Base-by-base conservation (phyloP, 345 rosid species). In the Dimocarpus longan region DNA sequence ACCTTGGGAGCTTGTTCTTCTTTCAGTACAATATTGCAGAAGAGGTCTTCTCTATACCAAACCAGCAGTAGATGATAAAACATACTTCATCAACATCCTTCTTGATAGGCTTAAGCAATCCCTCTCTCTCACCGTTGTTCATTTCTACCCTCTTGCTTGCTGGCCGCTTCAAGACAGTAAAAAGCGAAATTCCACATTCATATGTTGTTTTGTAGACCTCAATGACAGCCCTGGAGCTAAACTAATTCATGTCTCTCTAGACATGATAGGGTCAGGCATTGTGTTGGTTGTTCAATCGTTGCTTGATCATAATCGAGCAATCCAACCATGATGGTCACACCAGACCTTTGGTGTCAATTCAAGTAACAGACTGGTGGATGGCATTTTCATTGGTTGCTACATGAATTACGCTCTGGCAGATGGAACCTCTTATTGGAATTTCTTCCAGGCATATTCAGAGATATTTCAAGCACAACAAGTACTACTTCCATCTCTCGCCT, bases 81-180 rank as follows among this genome's bases (percentile, higher is more conserved):
- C 74, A 69, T 62, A 54, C 74, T 89, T 84, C 86, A 84, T 87
- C 75, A 59, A 50, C 0, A 60, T 81, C 77, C 40, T 87, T 65
- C 69, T 90, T 74, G 80, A 82, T 6, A 81, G 78, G 73, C 89
- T 93, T 7, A 85, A 79, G 76, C 79, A 75, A 8, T 95, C 97
- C 56, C 91, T 89, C 0, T 83, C 94, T 9, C 81, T 77, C 22
- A 78, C 95, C n/a, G 97, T 93, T 0, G 81, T 87, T 48, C 91
- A 95, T 80, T 92, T 89, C 86, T 86, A 88, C 80, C 97, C 98
- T 0, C 90, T 93, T 0, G 82, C 90, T 93, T 0, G 82, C 93
- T 2, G 95, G 98, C 74, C 91, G 97, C 16, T 84, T 93, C 0
- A 80, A 76, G n/a, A 81, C 95, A 0, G 10, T 22, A 6, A 77